Evolutionary conservation across 176 grass and related monocot genomes (phyloP).

Genomic region (Alopecurus myosuroides): DNA sequence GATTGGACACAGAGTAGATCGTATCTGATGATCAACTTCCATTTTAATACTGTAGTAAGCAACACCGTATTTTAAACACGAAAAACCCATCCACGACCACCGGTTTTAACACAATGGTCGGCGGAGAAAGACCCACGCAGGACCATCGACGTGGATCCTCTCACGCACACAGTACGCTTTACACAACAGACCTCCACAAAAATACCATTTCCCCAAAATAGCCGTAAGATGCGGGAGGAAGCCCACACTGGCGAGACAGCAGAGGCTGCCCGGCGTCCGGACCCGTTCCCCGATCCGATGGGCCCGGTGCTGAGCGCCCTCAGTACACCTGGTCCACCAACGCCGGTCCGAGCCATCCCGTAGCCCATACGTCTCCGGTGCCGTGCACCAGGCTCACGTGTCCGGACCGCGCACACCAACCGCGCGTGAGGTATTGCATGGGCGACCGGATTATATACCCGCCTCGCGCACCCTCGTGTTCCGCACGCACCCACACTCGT

Average conservation of each 20-base stretch:
- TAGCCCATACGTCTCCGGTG: neutral
- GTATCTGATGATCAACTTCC: too few relatives aligned
- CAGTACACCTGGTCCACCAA: neutral
- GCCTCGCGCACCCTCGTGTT: neutral
- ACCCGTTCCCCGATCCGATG: neutral
- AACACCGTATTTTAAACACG: neutral
- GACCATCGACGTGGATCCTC: neutral
- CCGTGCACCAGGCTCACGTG: too few relatives aligned
- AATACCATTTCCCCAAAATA: too few relatives aligned
- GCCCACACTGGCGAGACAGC: neutral
- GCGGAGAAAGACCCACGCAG: neutral
- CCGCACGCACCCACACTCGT: neutral
- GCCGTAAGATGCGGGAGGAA: too few relatives aligned
- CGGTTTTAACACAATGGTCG: neutral
- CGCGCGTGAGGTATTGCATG: too few relatives aligned
- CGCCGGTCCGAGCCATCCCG: neutral
- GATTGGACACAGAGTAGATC: too few relatives aligned
- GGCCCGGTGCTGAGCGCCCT: too few relatives aligned
- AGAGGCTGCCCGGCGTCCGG: neutral
- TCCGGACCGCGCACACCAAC: too few relatives aligned
- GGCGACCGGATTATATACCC: slow-evolving; percentile 31
- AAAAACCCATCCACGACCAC: neutral
- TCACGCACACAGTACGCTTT: neutral
- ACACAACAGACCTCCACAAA: too few relatives aligned
- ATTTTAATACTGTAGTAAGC: too few relatives aligned